These are phyloP conservation scores for Termitomyces heimii DNA, from an alignment of 768 basidiomycete genomes.

Conservation along the genomic window DNA sequence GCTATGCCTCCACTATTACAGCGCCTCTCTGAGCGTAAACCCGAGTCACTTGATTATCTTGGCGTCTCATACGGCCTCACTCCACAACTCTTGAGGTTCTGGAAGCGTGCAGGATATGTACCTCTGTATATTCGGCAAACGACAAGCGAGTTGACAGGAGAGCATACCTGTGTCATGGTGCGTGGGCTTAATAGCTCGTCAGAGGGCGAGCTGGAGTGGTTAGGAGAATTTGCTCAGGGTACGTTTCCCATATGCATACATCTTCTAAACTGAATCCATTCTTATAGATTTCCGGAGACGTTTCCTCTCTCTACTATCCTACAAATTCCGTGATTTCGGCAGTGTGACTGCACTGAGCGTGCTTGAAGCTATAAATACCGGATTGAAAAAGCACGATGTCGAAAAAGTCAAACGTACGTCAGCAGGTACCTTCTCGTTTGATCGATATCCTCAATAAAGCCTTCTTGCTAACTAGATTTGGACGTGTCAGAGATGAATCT, in stretches of 20 bases:
- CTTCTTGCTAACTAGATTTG: constrained; percentile 19
- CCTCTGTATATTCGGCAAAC: constrained; percentile 94
- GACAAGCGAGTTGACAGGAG: constrained; percentile 91
- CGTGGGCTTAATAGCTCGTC: constrained; percentile 69
- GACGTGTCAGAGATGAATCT: constrained; percentile 41
- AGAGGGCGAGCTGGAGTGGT: constrained; percentile 68
- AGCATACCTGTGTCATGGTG: constrained; percentile 95
- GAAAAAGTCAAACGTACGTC: constrained; percentile 31
- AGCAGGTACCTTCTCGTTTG: neutral
- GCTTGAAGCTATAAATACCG: constrained; percentile 75
- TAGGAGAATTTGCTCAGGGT: constrained; percentile 87
- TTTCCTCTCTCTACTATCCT: constrained; percentile 86
- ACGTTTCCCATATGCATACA: constrained; percentile 8
- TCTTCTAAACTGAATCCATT: neutral
- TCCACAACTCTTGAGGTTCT: constrained; percentile 83
- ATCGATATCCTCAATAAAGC: neutral
- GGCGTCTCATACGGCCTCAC: constrained; percentile 97
- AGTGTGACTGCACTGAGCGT: constrained; percentile 84
- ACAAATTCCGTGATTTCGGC: constrained; percentile 91
- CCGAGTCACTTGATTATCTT: constrained; percentile 87
- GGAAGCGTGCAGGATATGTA: constrained; percentile 90
- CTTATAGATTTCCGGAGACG: constrained; percentile 82
- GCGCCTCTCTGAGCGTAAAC: constrained; percentile 82
- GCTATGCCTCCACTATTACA: constrained; percentile 93
- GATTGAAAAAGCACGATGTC: constrained; percentile 41